Evolutionary conservation across 108 stramenopile species (phyloP), one percentile per base, ranked within the genome.

Genomic region (Skeletonema marinoi): DNA sequence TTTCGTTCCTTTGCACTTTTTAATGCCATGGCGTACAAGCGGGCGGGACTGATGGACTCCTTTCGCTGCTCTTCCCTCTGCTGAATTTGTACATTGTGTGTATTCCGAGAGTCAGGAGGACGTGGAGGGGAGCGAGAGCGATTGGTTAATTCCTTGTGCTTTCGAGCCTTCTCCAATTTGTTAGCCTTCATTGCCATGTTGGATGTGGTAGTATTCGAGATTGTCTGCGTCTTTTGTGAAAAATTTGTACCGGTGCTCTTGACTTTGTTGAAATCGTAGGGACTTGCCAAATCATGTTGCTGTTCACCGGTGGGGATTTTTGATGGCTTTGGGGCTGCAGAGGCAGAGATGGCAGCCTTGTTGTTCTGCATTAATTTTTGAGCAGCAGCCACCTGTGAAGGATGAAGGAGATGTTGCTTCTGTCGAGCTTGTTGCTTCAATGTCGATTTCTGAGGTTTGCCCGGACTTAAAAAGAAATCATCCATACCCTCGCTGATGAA

Each of bases 401-500:
- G 44, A 46, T 46, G 44, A 46, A 46, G 44, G 44, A 12, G 30
- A 14, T 51, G 46, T 19, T 73, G 48, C 44, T 46, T 46, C 16
- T 46, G 16, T 46, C 16, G 44, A 46, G 44, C 44, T 46, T 46
- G 44, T 46, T 46, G 44, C 44, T 46, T 46, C 16, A 46, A 65
- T 29, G 58, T 11, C 11, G 70, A 39, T n/a, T n/a, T 60, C 29
- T 59, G 17, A 0, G 54, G 5, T 44, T 69, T 60, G 36, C 72
- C 38, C 36, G 59, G 38, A 54, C 44, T 46, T 46, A 46, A 46
- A n/a, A 46, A 77, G 48, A 77, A 77, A 13, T 59, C 51, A 36
- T 77, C 68, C 29, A 77, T 68, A 48, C 76, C 76, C 33, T 77
- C 76, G 30, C 60, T 77, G 32, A 77, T 44, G 42, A 77, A 77